Conservation (phyloP, 495 filamentous ascomycete genomes). For the Hypoxylon perforatum region DNA sequence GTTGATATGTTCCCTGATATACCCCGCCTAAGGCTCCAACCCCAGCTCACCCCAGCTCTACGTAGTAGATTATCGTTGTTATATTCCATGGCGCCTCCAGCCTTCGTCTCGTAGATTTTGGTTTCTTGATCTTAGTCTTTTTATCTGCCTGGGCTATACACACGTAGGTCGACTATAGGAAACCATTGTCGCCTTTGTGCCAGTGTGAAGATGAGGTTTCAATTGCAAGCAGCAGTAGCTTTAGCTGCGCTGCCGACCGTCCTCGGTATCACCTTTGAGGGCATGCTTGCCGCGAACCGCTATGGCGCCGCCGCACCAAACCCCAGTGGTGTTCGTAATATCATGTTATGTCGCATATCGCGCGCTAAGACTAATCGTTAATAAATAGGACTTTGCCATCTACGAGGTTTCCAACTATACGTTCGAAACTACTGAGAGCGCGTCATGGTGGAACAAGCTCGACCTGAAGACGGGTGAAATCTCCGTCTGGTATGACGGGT, state of each 20-base stretch:
- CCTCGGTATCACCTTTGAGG: constrained; percentile 45
- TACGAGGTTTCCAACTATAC: constrained; percentile 68
- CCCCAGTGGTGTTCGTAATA: constrained; percentile 45
- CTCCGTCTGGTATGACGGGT: constrained; percentile 67
- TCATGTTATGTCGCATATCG: constrained; percentile 6
- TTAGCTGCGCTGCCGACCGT: constrained; percentile 42
- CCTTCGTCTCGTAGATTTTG: constrained; percentile 9
- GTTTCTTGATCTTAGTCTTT: constrained; percentile 20
- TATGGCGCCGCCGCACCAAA: constrained; percentile 45
- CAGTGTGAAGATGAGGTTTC: constrained; percentile 44
- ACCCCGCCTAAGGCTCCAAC: constrained; percentile 27
- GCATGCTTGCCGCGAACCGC: constrained; percentile 46
- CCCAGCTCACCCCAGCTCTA: constrained; percentile 6
- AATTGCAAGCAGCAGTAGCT: constrained; percentile 37
- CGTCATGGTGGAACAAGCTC: constrained; percentile 71
- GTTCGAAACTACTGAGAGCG: constrained; percentile 72
- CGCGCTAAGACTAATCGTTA: background rate
- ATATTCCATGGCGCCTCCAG: constrained; percentile 26
- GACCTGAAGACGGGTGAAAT: constrained; percentile 70
- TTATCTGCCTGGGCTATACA: constrained; percentile 7
- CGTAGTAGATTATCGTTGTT: too few species aligned
- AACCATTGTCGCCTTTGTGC: constrained; percentile 20
- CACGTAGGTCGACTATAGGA: constrained; percentile 22
- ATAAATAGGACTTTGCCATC: constrained; percentile 44
- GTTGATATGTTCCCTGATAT: constrained; percentile 36